phyloP scores from a whole-genome alignment of 257 asterid genomes.

The Cruciata laevipes region DNA sequence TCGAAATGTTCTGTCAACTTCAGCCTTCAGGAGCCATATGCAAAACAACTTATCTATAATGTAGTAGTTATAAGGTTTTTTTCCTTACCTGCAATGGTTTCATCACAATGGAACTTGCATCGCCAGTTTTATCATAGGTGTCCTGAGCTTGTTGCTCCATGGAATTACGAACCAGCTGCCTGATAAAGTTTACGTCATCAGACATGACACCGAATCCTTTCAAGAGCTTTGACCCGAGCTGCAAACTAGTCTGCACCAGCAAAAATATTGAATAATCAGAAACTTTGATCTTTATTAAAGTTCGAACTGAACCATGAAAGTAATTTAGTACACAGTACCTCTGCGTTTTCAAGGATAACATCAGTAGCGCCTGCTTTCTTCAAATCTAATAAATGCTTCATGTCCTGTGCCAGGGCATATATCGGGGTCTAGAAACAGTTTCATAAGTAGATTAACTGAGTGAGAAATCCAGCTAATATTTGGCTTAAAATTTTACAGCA shows the following conservation, averaged over 20 bases:
- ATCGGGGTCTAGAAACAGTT: constrained; percentile 59
- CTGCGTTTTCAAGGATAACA: constrained; percentile 88
- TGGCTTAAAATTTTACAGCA: background rate
- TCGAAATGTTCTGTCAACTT: background rate
- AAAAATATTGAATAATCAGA: constrained; percentile 15
- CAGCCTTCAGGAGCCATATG: background rate
- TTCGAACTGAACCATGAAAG: constrained; percentile 8
- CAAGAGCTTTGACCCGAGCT: constrained; percentile 92
- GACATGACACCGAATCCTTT: constrained; percentile 93
- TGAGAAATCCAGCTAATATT: background rate
- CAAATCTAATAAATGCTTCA: constrained; percentile 73
- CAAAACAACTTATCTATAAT: background rate
- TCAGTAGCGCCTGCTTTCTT: constrained; percentile 97
- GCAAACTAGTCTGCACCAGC: constrained; percentile 74
- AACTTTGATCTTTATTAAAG: constrained; percentile 7
- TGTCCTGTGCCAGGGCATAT: constrained; percentile 89
- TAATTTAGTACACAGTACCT: constrained; percentile 40
- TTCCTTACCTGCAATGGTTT: constrained; percentile 74
- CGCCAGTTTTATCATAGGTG: constrained; percentile 40
- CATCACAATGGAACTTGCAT: constrained; percentile 43
- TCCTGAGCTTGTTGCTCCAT: constrained; percentile 97
- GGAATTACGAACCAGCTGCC: constrained; percentile 70
- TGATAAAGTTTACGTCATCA: constrained; percentile 74
- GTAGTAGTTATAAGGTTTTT: background rate
- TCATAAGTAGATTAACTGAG: constrained; percentile 10